phyloP scores from a whole-genome alignment of 2,329 filamentous ascomycete genomes.

The Pezicula neosporulosa region DNA sequence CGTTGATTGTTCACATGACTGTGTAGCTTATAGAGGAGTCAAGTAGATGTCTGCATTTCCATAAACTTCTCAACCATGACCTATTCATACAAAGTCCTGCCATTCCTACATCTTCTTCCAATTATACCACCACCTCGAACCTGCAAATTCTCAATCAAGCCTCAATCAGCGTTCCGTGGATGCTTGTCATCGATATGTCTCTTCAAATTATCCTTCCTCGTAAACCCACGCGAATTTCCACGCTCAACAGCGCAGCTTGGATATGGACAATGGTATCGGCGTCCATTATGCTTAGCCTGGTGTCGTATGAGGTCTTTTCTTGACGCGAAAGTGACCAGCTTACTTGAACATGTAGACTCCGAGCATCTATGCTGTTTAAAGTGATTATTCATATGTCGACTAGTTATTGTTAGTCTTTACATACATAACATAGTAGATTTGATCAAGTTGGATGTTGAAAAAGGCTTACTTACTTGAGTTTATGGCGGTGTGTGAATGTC shows the following conservation, averaged over 20 bases:
- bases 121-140: too few species aligned
- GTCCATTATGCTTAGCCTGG: neutral
- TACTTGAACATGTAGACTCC: neutral
- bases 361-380: neutral
- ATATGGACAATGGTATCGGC: neutral
- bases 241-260: neutral
- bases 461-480: neutral
- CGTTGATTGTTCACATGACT: too few species aligned
- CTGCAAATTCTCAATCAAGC: too few species aligned
- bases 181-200: neutral
- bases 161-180: neutral
- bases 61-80: too few species aligned
- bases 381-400: neutral
- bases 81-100: too few species aligned
- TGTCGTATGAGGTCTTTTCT: neutral
- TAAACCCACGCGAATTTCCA: neutral
- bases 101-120: too few species aligned
- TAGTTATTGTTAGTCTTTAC: neutral
- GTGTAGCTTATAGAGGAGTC: too few species aligned
- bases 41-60: too few species aligned
- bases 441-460: too few species aligned
- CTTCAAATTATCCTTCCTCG: neutral
- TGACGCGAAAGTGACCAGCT: neutral
- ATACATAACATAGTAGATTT: neutral
- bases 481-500: neutral